phyloP scores from a whole-genome alignment of 176 grass and related monocot genomes.

The Chloris gayana region DNA sequence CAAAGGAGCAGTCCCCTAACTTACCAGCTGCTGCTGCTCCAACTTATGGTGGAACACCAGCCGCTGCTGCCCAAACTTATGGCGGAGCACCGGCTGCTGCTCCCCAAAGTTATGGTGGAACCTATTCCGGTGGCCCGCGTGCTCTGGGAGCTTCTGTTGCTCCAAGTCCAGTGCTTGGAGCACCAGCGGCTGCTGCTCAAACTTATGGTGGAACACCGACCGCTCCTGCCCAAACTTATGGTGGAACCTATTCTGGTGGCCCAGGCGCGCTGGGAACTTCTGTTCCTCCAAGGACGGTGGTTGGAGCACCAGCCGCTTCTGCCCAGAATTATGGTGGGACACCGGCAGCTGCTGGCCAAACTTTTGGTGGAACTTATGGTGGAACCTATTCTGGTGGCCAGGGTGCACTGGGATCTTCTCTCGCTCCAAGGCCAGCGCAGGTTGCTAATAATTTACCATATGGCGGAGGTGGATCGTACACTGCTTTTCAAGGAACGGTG shows the following conservation, averaged over 20 bases:
- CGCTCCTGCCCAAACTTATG: constrained; percentile 45
- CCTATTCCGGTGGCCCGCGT: constrained; percentile 31
- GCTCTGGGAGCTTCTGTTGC: constrained; percentile 30
- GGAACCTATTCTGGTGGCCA: constrained; percentile 31
- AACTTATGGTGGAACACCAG: not conserved
- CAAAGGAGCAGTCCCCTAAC: constrained; percentile 33
- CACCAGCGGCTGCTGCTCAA: constrained; percentile 33
- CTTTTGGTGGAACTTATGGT: constrained; percentile 35
- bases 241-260: constrained; percentile 24
- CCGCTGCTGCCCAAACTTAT: constrained; percentile 12
- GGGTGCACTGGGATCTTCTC: constrained; percentile 34
- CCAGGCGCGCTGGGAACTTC: constrained; percentile 39
- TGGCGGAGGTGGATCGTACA: constrained; percentile 25
- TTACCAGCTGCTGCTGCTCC: not conserved
- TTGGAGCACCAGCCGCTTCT: not conserved
- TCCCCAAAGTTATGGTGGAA: constrained; percentile 43
- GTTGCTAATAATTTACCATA: constrained; percentile 53
- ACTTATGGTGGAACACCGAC: constrained; percentile 26
- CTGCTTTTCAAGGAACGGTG: constrained; percentile 35
- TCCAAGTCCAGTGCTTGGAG: constrained; percentile 19
- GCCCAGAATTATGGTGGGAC: not conserved
- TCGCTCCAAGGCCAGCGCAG: constrained; percentile 34
- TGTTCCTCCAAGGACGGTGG: constrained; percentile 26
- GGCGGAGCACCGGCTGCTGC: not conserved
- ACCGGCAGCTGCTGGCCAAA: constrained; percentile 34